phyloP scores from a whole-genome alignment of 768 basidiomycete genomes.

The Trametes coccinea region DNA sequence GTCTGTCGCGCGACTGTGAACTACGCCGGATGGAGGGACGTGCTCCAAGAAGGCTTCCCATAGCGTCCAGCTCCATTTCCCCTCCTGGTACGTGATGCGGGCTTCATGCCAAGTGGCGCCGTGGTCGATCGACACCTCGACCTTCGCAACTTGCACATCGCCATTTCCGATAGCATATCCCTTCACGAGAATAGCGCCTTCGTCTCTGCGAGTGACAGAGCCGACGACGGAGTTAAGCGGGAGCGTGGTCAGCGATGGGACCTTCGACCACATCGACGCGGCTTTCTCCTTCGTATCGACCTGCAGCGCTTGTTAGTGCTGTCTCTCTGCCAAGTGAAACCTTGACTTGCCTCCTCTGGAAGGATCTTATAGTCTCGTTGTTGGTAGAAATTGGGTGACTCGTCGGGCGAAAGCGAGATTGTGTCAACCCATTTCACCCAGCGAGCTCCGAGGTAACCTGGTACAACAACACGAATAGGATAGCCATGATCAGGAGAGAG shows the following conservation, averaged over 20 bases:
- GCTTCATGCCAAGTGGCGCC: slow-evolving; percentile 21
- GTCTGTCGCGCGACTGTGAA: slow-evolving; percentile 55
- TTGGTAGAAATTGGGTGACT: slow-evolving; percentile 72
- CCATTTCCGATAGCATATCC: slow-evolving; percentile 21
- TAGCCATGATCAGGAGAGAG: slow-evolving; percentile 63
- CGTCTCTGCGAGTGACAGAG: slow-evolving; percentile 4
- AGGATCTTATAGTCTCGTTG: slow-evolving; percentile 67
- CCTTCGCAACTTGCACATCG: slow-evolving; percentile 15
- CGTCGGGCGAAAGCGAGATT: slow-evolving; percentile 51
- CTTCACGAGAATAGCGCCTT: slow-evolving; percentile 14
- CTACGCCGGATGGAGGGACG: slow-evolving; percentile 27
- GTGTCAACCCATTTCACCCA: slow-evolving; percentile 79
- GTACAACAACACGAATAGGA: slow-evolving; percentile 66
- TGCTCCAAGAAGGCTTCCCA: slow-evolving; percentile 56
- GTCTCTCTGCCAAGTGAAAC: slow-evolving; percentile 43
- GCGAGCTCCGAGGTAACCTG: slow-evolving; percentile 66
- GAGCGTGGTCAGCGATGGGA: slow-evolving; percentile 20
- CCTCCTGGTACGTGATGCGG: slow-evolving; percentile 31
- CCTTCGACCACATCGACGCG: slow-evolving; percentile 12
- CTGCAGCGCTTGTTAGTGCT: background rate
- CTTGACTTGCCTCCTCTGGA: slow-evolving; percentile 11
- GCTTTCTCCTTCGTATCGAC: slow-evolving; percentile 20
- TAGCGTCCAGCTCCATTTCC: slow-evolving; percentile 73
- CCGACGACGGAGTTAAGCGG: slow-evolving; percentile 23
- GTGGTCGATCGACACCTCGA: slow-evolving; percentile 21